These are phyloP conservation scores for Veloboletus limbatus DNA, from an alignment of 1,284 basidiomycete species.

Conservation along the genomic window DNA sequence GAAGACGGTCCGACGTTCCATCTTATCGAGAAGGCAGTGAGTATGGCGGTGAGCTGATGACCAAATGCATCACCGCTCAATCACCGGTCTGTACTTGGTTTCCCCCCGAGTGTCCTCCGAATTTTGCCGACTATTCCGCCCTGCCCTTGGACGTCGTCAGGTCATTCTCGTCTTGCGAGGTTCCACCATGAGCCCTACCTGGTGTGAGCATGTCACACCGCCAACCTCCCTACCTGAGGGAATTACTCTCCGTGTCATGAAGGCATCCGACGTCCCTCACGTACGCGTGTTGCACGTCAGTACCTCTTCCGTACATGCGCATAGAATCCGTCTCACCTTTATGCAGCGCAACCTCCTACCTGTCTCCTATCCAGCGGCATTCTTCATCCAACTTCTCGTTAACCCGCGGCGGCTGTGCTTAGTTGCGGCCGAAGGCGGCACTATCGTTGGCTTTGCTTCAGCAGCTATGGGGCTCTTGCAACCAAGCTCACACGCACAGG, in stretches of 20 bases:
- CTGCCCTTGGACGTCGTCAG: no score
- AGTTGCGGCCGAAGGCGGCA: constrained; percentile 39
- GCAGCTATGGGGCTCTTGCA: constrained; percentile 37
- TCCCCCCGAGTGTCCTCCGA: constrained; percentile 15
- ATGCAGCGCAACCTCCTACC: constrained; percentile 42
- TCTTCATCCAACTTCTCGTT: constrained; percentile 54
- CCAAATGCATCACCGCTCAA: neutral
- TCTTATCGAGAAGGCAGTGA: no score
- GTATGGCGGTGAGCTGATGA: no score
- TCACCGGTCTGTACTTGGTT: no score
- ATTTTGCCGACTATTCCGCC: constrained; percentile 19
- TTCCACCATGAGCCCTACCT: constrained; percentile 13
- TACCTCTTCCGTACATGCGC: constrained; percentile 1
- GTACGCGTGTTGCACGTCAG: constrained; percentile 48
- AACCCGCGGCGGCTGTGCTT: constrained; percentile 48
- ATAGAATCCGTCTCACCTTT: constrained; percentile 4
- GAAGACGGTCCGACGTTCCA: no score
- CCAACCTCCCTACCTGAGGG: constrained; percentile 9
- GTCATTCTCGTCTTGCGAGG: neutral
- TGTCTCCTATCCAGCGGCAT: constrained; percentile 46
- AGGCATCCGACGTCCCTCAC: constrained; percentile 39
- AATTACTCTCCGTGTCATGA: constrained; percentile 33
- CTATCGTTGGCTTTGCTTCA: constrained; percentile 49
- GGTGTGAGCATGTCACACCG: neutral
- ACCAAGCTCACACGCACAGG: constrained; percentile 16